Evolutionary conservation across 495 filamentous ascomycete species (phyloP).

Genomic region (Hyaloscypha variabilis): DNA sequence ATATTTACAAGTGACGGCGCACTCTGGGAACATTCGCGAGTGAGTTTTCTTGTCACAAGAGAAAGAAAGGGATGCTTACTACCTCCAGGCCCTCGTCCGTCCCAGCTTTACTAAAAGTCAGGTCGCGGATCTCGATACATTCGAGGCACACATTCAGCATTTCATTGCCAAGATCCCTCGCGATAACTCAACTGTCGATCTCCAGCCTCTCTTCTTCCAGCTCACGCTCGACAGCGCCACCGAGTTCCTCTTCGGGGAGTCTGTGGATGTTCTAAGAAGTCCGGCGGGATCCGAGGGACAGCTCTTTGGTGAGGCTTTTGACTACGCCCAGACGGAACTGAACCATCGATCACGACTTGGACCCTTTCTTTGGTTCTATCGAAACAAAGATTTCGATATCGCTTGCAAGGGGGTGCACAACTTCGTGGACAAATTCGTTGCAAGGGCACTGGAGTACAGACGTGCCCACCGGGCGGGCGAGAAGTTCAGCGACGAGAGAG

Average conservation of each 20-base stretch:
- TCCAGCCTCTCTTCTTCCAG: constrained; percentile 71
- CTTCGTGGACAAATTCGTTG: constrained; percentile 18
- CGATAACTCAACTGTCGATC: constrained; percentile 60
- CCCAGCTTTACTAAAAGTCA: constrained; percentile 82
- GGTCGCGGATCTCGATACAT: constrained; percentile 75
- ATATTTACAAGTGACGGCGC: constrained; percentile 47
- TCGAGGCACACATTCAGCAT: constrained; percentile 72
- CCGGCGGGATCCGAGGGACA: constrained; percentile 21
- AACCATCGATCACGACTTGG: constrained; percentile 28
- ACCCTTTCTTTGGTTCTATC: constrained; percentile 28
- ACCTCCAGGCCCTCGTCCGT: constrained; percentile 43
- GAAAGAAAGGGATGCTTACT: constrained; percentile 1
- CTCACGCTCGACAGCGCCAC: constrained; percentile 81
- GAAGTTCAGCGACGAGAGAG: constrained; percentile 19
- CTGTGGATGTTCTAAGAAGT: constrained; percentile 32
- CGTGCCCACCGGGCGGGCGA: neutral
- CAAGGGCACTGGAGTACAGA: constrained; percentile 33
- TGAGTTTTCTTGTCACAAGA: constrained; percentile 33
- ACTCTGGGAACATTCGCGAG: constrained; percentile 38
- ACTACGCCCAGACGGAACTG: constrained; percentile 40
- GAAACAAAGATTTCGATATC: constrained; percentile 10
- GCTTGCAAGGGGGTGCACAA: constrained; percentile 9
- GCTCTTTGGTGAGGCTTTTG: constrained; percentile 16
- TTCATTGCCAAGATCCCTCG: constrained; percentile 59
- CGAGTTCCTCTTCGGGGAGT: constrained; percentile 74